Conservation (phyloP, 2,329 filamentous ascomycete species). For the Dactylonectria macrodidyma region DNA sequence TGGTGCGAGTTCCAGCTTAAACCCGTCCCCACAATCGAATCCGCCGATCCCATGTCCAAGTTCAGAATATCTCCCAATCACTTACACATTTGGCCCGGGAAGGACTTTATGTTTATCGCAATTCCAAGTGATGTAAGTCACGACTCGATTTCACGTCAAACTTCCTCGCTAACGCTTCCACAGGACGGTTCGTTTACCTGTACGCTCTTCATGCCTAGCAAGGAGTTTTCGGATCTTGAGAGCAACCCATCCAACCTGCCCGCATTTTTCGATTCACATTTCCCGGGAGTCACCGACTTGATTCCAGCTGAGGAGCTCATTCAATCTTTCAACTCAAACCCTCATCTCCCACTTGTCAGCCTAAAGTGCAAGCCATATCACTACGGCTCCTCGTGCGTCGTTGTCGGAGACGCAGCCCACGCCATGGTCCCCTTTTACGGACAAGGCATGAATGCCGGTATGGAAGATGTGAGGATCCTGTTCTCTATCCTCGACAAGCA, state of each 20-base stretch:
- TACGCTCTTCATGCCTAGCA: conserved; percentile 88
- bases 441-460: conserved; percentile 96
- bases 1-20: conserved; percentile 97
- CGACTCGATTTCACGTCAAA: not conserved
- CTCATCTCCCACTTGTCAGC: conserved; percentile 92
- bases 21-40: conserved; percentile 56
- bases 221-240: conserved; percentile 79
- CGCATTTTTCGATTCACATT: conserved; percentile 84
- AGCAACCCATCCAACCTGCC: conserved; percentile 72
- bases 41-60: conserved; percentile 54
- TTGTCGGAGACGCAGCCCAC: conserved; percentile 94
- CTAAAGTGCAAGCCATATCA: conserved; percentile 95
- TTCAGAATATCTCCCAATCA: conserved; percentile 93
- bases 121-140: conserved; percentile 78
- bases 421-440: conserved; percentile 99
- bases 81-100: conserved; percentile 96
- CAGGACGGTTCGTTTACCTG: conserved; percentile 93
- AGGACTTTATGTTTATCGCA: conserved; percentile 98
- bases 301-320: conserved; percentile 79
- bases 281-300: conserved; percentile 85
- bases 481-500: conserved; percentile 86
- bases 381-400: conserved; percentile 81
- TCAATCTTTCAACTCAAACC: conserved; percentile 83
- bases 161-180: conserved; percentile 36
- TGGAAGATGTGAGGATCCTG: conserved; percentile 93